Percentiles rank a stretch among this genome's conserved stretches.
These are phyloP conservation scores for Botrytis pseudocinerea DNA, from an alignment of 2,329 filamentous ascomycete species.

Conservation along the genomic window DNA sequence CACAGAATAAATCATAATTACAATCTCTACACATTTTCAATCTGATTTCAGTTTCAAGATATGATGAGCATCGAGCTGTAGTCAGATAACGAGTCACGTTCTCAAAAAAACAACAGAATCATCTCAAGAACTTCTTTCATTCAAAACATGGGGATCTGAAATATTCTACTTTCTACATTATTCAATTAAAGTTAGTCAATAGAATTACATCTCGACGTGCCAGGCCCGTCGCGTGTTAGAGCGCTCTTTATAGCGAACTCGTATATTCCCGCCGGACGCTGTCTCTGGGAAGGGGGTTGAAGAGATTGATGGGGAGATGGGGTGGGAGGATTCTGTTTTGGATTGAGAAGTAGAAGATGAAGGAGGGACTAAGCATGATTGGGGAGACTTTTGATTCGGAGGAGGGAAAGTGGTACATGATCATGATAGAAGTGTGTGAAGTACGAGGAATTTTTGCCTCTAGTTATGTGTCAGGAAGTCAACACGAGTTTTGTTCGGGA, in stretches of 20 bases:
- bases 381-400: neutral
- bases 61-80: rapidly evolving
- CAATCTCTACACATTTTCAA: neutral
- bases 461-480: neutral
- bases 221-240: neutral
- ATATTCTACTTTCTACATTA: neutral
- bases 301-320: neutral
- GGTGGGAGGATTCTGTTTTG: neutral
- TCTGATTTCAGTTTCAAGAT: neutral
- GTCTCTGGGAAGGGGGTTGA: neutral
- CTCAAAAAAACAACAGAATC: neutral
- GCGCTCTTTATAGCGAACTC: constrained; percentile 6
- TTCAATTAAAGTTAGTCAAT: neutral
- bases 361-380: too few relatives aligned
- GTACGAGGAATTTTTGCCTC: neutral
- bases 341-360: neutral
- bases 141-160: neutral
- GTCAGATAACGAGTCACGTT: neutral
- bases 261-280: neutral
- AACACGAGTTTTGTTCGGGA: neutral
- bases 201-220: neutral
- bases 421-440: neutral
- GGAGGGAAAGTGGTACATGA: neutral
- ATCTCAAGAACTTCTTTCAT: neutral
- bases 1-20: neutral